Evolutionary conservation across 345 rosid genomes (phyloP).

Genomic region (Brassica nigra): DNA sequence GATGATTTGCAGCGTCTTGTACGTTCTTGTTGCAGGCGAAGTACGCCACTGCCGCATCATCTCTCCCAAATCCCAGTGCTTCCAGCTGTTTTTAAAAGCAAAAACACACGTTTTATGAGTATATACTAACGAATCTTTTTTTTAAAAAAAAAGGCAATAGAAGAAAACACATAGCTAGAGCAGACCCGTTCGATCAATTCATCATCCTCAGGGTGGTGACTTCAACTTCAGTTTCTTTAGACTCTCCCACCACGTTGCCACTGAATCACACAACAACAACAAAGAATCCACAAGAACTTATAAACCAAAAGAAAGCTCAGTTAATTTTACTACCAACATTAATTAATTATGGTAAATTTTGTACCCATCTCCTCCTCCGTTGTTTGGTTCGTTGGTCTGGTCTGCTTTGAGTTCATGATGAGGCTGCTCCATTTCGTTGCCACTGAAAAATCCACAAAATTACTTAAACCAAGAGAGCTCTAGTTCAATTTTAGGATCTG

Average conservation of each 20-base stretch:
- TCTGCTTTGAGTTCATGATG: neutral
- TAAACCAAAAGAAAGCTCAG: too few relatives aligned
- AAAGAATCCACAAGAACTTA: neutral
- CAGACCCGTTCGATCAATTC: conserved; percentile 72
- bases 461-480: neutral
- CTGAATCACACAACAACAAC: neutral
- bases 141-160: neutral
- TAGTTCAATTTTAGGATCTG: neutral
- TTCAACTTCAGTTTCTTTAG: conserved; percentile 23
- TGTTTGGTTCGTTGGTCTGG: neutral
- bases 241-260: neutral
- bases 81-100: conserved; percentile 51
- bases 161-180: neutral
- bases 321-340: neutral
- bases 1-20: conserved; percentile 77
- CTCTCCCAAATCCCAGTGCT: conserved; percentile 76
- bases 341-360: neutral
- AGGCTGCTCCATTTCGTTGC: neutral
- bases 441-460: neutral
- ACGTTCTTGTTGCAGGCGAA: conserved; percentile 79
- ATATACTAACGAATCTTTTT: neutral
- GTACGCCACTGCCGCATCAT: conserved; percentile 57
- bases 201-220: conserved; percentile 63
- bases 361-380: neutral
- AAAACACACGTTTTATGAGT: neutral